Evolutionary conservation across 192 early-diverging fungal genomes (phyloP).

Genomic region (Geranomyces michiganensis): DNA sequence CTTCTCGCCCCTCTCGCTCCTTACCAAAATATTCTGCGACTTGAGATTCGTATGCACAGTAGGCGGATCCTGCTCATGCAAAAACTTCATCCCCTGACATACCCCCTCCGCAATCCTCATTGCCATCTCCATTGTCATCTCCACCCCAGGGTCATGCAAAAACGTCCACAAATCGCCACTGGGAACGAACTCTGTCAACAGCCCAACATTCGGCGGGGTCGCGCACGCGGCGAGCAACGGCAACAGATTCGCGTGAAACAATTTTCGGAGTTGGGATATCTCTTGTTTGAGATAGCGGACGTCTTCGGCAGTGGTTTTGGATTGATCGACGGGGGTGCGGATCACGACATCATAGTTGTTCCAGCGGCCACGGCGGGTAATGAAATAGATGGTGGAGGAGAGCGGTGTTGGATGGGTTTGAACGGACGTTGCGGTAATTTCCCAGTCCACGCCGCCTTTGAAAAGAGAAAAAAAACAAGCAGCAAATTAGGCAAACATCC

Average conservation of each 20-base stretch:
- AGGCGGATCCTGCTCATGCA: slow-evolving; percentile 46
- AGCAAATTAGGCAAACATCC: no score
- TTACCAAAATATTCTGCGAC: slow-evolving; percentile 49
- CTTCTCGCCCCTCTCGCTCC: no score
- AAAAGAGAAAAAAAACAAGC: background rate
- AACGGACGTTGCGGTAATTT: slow-evolving; percentile 42
- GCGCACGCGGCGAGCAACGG: slow-evolving; percentile 43
- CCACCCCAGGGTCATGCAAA: slow-evolving; percentile 44
- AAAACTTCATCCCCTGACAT: slow-evolving; percentile 36
- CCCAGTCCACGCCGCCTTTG: slow-evolving; percentile 37
- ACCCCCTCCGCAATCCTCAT: slow-evolving; percentile 40
- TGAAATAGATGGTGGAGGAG: slow-evolving; percentile 6
- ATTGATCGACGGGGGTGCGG: slow-evolving; percentile 37
- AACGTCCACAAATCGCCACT: slow-evolving; percentile 33
- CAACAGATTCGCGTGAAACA: slow-evolving; percentile 38
- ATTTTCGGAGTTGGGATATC: slow-evolving; percentile 34
- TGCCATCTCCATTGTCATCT: slow-evolving; percentile 33
- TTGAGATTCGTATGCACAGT: slow-evolving; percentile 50
- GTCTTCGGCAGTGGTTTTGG: slow-evolving; percentile 11
- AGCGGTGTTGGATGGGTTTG: slow-evolving; percentile 16
- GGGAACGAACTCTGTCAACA: slow-evolving; percentile 41
- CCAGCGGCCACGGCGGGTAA: slow-evolving; percentile 41
- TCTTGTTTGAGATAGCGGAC: slow-evolving; percentile 12
- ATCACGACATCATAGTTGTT: slow-evolving; percentile 40
- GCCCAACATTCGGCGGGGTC: slow-evolving; percentile 41